Evolutionary conservation across 768 basidiomycete genomes (phyloP), one percentile per base, ranked within the genome.

Genomic region (Pilatotrama ljubarskyi): DNA sequence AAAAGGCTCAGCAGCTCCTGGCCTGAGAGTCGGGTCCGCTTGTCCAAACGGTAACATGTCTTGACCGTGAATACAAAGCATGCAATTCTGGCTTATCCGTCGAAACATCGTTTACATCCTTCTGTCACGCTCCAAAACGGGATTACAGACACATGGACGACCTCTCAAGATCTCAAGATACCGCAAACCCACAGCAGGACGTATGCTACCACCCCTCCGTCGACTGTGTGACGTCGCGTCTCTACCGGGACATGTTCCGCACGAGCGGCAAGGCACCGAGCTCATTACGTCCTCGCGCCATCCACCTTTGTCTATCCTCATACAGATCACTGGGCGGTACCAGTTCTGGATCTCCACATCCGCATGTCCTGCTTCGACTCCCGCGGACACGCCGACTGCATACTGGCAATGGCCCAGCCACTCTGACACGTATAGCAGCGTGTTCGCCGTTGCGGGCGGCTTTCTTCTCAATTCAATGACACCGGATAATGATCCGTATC

Each of bases 101-200:
- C 22, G 13, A 24, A 55, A 55, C 24, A 1, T 18, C 11, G 22
- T n/a, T 17, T 22, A 9, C n/a, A 20, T 18, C 36, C 60, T 41
- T 51, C 55, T 56, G 60, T 61, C 60, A 61, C 60, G 60, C 60
- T 41, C 59, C 53, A 8, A 5, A 55, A 26, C 2, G 29, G 55
- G 46, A 9, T 5, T 38, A 36, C 17, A 43, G 4, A 13, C 26
- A 9, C 18, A 22, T 8, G 13, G 11, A 26, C n/a, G 42, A 26
- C 15, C 18, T 54, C 41, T 20, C 25, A 44, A 43, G 44, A 22
- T 25, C 37, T 18, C 24, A 11, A n/a, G 9, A 9, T 32, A 29
- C 29, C 14, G 48, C 43, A 44, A 22, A n/a, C 3, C 8, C 20
- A 37, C 14, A 37, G 8, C 36, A 14, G 36, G 36, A 37, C 36